Percentiles rank a stretch among this genome's conserved stretches.
Evolutionary conservation across 305 asterid genomes (phyloP).

Genomic region (Lippia alba): DNA sequence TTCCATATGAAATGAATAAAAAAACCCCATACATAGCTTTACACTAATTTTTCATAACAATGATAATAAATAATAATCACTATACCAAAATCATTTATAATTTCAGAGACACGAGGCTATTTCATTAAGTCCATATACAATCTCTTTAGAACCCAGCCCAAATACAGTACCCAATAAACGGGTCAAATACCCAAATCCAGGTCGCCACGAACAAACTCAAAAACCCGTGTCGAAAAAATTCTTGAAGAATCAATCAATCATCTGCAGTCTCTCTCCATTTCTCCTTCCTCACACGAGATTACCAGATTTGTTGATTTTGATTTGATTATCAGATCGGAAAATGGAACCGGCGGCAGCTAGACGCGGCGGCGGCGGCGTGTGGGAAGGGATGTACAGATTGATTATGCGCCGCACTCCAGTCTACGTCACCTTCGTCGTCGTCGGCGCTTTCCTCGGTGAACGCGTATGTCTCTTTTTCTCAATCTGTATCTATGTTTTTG

Average conservation of each 20-base stretch:
- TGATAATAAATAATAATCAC: too few relatives aligned
- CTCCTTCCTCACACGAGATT: conserved; percentile 32
- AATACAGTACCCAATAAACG: background rate
- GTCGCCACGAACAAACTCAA: conserved; percentile 23
- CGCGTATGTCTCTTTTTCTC: conserved; percentile 54
- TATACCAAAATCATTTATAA: background rate
- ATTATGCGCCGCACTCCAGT: conserved; percentile 88
- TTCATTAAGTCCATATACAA: background rate
- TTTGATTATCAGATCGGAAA: conserved; percentile 26
- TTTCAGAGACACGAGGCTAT: background rate
- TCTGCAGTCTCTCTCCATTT: conserved; percentile 41
- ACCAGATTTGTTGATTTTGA: background rate
- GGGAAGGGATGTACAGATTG: conserved; percentile 80
- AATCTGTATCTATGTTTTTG: background rate
- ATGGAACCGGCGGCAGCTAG: conserved; percentile 62
- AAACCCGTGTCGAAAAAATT: conserved; percentile 19
- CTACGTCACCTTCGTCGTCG: conserved; percentile 90
- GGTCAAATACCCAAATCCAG: conserved; percentile 27
- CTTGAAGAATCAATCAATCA: conserved; percentile 17
- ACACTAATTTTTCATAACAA: too few relatives aligned
- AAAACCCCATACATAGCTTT: too few relatives aligned
- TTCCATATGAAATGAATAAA: too few relatives aligned
- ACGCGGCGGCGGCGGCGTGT: conserved; percentile 67
- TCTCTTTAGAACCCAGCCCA: conserved; percentile 9
- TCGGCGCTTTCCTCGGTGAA: conserved; percentile 94